A percentile compares a stretch with the other conserved stretches of the same genome.
Conservation (phyloP, 1,284 basidiomycete genomes). For the Papiliotrema fonsecae region DNA sequence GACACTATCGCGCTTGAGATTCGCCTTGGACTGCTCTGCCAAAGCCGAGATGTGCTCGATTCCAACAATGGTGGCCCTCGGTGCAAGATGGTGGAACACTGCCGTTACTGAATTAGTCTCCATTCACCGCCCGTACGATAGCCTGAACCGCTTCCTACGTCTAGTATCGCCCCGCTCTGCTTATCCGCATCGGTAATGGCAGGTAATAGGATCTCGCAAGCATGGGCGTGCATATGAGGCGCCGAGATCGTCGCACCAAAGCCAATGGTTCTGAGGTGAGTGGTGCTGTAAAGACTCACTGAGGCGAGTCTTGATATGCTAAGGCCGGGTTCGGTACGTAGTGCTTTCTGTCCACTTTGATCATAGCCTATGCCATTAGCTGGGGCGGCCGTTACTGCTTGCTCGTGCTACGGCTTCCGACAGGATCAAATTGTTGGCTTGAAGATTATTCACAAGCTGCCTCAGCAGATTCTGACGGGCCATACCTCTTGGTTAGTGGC, state of each 20-base stretch:
- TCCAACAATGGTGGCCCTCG: conserved; percentile 67
- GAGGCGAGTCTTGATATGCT: conserved; percentile 46
- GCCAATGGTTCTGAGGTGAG: conserved; percentile 35
- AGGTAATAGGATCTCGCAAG: conserved; percentile 37
- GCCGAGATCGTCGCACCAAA: conserved; percentile 48
- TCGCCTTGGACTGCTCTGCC: conserved; percentile 63
- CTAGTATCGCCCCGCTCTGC: conserved; percentile 28
- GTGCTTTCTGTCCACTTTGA: conserved; percentile 40
- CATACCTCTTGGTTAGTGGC: conserved; percentile 39
- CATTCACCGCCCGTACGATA: no score
- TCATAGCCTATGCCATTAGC: conserved; percentile 35
- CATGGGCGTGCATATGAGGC: conserved; percentile 49
- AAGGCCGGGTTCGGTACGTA: conserved; percentile 29
- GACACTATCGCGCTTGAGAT: conserved; percentile 64
- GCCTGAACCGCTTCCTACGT: conserved; percentile 53
- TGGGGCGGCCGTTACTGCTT: neutral
- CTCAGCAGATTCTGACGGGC: neutral
- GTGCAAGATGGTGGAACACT: conserved; percentile 65
- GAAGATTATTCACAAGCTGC: conserved; percentile 41
- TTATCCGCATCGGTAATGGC: conserved; percentile 20
- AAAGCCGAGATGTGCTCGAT: conserved; percentile 86
- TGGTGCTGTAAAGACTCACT: conserved; percentile 24
- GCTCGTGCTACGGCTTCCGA: conserved; percentile 35
- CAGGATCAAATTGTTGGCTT: conserved; percentile 29
- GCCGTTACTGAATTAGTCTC: conserved; percentile 56